Evolutionary conservation across 2,329 filamentous ascomycete genomes (phyloP).

Genomic region (Xylaria sp.): DNA sequence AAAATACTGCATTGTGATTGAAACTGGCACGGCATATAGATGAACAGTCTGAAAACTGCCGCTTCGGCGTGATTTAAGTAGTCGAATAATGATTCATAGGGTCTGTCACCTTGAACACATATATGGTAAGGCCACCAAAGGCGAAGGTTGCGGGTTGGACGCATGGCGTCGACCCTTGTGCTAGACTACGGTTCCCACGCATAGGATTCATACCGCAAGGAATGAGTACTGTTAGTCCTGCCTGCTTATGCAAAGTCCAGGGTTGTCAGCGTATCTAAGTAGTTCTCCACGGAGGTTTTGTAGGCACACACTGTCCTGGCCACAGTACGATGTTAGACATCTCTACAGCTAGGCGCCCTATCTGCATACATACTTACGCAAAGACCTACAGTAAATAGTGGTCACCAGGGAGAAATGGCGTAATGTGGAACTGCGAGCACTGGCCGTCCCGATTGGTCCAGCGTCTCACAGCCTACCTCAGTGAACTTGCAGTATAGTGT

Average conservation of each 20-base stretch:
- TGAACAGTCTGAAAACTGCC: too few relatives aligned
- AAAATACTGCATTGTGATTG: slow-evolving; percentile 16
- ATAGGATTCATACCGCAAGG: too few relatives aligned
- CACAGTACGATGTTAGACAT: background rate
- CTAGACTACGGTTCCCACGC: too few relatives aligned
- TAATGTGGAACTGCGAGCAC: background rate
- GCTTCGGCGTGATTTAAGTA: background rate
- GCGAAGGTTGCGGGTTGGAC: background rate
- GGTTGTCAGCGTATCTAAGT: background rate
- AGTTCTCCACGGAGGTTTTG: background rate
- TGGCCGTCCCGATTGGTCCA: slow-evolving; percentile 14
- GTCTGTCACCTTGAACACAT: background rate
- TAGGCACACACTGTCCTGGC: background rate
- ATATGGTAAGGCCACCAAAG: background rate
- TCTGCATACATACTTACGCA: too few relatives aligned
- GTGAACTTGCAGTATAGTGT: background rate
- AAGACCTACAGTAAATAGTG: too few relatives aligned
- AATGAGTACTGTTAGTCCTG: too few relatives aligned
- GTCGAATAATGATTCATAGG: background rate
- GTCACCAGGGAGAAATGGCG: background rate
- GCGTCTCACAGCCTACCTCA: background rate
- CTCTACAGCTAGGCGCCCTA: too few relatives aligned
- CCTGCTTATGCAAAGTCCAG: too few relatives aligned
- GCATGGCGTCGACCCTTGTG: background rate
- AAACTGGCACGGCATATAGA: background rate